Base-by-base conservation (phyloP, 139 green algal species). In the Monoraphidium neglectum region DNA sequence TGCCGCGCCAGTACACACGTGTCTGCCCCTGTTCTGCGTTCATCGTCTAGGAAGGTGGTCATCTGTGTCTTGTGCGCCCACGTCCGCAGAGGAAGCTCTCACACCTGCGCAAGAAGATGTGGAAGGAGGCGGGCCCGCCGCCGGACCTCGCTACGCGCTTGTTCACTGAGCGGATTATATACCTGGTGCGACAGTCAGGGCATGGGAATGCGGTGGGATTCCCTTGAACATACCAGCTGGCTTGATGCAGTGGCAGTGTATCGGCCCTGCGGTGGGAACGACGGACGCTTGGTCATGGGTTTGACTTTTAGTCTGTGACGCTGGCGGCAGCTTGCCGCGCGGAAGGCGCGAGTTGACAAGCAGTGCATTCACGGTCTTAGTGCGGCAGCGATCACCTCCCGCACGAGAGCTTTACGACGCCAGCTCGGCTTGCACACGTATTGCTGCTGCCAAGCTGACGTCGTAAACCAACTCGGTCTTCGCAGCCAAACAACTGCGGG, bases 91-190 rank as follows among this genome's bases (percentile, higher is more conserved):
- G 85, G 1, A 90, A 90, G 68, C 76, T 90, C 23, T 77, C 77
- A 4, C 76, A 82, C 51, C 64, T 90, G 18, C 61, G 85, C 16
- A 84, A 82, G 47, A 90, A 90, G 74, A 71, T 90, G 64, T 90
- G 85, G 85, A 80, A 71, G 62, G 85, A 90, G 71, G 85, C 85
- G 37, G 86, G 86, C 8, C 86, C 95, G 38, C 96, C 96, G 0
- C 96, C 96, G 53, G 96, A 99, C 78, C 88, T 99, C 51, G 94
- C 96, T 0, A 99, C 96, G 1, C 97, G 94, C 53, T 88, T 99
- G 16, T 99, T 99, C 89, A 96, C 96, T 75, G 95, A 99, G 79
- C 85, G 96, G 33, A 99, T 99, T 77, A 92, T 99, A 28, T 99
- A 98, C 81, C 78, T 99, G 85, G 94, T 98, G 71, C 64, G 92